Percentiles rank a stretch among this genome's conserved stretches.
These are phyloP conservation scores for Chernovozyma aurita DNA, from an alignment of 1,139 yeast species.

Conservation along the genomic window DNA sequence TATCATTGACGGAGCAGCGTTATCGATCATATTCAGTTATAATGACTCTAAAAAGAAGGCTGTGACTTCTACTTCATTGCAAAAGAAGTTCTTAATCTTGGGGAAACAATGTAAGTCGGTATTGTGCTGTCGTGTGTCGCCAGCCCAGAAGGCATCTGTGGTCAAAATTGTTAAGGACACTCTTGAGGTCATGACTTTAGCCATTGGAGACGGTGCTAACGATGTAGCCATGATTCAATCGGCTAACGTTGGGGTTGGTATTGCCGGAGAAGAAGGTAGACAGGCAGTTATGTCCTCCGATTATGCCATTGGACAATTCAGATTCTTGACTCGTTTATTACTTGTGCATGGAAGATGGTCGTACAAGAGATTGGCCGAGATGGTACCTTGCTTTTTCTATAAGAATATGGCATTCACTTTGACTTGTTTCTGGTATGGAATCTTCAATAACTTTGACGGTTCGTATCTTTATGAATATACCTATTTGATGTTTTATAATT, in stretches of 20 bases:
- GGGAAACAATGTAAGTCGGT: slow-evolving; percentile 61
- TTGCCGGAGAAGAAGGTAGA: slow-evolving; percentile 67
- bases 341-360: slow-evolving; percentile 67
- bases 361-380: slow-evolving; percentile 56
- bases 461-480: slow-evolving; percentile 60
- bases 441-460: slow-evolving; percentile 56
- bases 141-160: slow-evolving; percentile 58
- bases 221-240: slow-evolving; percentile 70
- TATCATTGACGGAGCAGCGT: slow-evolving; percentile 54
- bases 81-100: slow-evolving; percentile 44
- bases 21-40: slow-evolving; percentile 35
- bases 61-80: slow-evolving; percentile 15
- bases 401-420: slow-evolving; percentile 58
- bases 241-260: slow-evolving; percentile 63
- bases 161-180: slow-evolving; percentile 49
- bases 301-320: slow-evolving; percentile 62
- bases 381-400: slow-evolving; percentile 63
- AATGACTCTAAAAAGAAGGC: slow-evolving; percentile 15
- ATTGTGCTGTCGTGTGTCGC: slow-evolving; percentile 62
- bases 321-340: slow-evolving; percentile 49
- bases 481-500: slow-evolving; percentile 58
- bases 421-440: slow-evolving; percentile 61
- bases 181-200: slow-evolving; percentile 57
- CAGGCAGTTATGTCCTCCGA: slow-evolving; percentile 68
- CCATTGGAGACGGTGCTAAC: slow-evolving; percentile 66